These are phyloP conservation scores for Fusarium subtropicale DNA, from an alignment of 2,329 filamentous ascomycete species.

Conservation along the genomic window DNA sequence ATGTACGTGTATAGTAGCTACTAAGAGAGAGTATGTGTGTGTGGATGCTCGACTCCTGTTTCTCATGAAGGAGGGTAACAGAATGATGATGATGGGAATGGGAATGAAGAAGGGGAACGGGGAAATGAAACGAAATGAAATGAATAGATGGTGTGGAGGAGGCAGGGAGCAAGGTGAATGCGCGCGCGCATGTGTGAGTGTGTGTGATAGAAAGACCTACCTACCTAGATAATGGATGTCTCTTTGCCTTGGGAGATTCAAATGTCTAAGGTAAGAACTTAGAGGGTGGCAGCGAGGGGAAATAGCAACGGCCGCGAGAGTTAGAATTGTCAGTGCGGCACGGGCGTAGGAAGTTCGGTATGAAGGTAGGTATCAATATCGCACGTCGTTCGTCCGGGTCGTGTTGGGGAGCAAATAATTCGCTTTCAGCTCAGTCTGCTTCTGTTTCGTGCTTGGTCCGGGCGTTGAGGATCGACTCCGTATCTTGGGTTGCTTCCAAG, in stretches of 20 bases:
- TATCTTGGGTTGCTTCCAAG: conserved; percentile 36
- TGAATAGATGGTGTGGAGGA: conserved; percentile 18
- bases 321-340: conserved; percentile 24
- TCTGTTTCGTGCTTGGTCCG: conserved; percentile 13
- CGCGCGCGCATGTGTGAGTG: background rate
- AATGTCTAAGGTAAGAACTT: conserved; percentile 31
- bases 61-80: conserved; percentile 16
- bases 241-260: conserved; percentile 8
- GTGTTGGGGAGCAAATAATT: background rate
- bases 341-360: conserved; percentile 12
- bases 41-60: conserved; percentile 13
- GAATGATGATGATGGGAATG: conserved; percentile 36
- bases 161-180: conserved; percentile 1
- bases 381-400: background rate
- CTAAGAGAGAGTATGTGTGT: background rate
- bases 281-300: conserved; percentile 35
- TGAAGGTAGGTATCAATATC: background rate
- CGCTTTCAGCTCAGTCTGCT: background rate
- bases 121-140: conserved; percentile 24
- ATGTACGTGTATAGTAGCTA: conserved; percentile 2
- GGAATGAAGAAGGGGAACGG: conserved; percentile 36
- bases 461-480: conserved; percentile 30
- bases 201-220: background rate
- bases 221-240: conserved; percentile 1
- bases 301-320: conserved; percentile 22